These are phyloP conservation scores for Capronia coronata DNA, from an alignment of 2,329 filamentous ascomycete genomes.

Conservation along the genomic window DNA sequence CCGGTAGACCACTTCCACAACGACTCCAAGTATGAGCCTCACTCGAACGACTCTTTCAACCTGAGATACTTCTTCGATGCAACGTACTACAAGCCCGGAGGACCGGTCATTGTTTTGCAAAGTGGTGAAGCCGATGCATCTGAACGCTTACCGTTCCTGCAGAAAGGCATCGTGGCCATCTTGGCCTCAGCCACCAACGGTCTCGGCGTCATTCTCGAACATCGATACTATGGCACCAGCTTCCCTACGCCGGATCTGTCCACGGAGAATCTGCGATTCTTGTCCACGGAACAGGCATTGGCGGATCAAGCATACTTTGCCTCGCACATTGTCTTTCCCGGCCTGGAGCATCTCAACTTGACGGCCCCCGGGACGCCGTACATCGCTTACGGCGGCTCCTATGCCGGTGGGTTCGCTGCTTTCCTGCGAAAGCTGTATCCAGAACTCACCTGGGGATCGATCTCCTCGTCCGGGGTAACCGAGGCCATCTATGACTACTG, in stretches of 20 bases:
- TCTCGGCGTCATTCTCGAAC: slow-evolving; percentile 74
- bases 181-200: slow-evolving; percentile 65
- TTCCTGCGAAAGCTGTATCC: slow-evolving; percentile 72
- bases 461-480: slow-evolving; percentile 74
- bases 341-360: slow-evolving; percentile 60
- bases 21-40: slow-evolving; percentile 68
- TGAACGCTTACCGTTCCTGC: slow-evolving; percentile 61
- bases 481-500: slow-evolving; percentile 73
- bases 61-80: slow-evolving; percentile 81
- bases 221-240: slow-evolving; percentile 78
- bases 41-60: slow-evolving; percentile 60
- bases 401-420: slow-evolving; percentile 72
- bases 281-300: slow-evolving; percentile 75
- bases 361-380: slow-evolving; percentile 61
- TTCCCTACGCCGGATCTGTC: slow-evolving; percentile 61
- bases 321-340: slow-evolving; percentile 61
- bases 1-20: slow-evolving; percentile 80
- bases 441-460: slow-evolving; percentile 69
- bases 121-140: slow-evolving; percentile 62
- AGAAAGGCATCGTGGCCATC: slow-evolving; percentile 69
- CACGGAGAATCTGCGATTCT: slow-evolving; percentile 66
- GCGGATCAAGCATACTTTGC: slow-evolving; percentile 80
- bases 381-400: slow-evolving; percentile 77
- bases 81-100: slow-evolving; percentile 65
- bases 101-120: slow-evolving; percentile 71